Percentiles rank a stretch among this genome's conserved stretches.
phyloP scores from a whole-genome alignment of 768 basidiomycete genomes.

The Kwoniella europaea region DNA sequence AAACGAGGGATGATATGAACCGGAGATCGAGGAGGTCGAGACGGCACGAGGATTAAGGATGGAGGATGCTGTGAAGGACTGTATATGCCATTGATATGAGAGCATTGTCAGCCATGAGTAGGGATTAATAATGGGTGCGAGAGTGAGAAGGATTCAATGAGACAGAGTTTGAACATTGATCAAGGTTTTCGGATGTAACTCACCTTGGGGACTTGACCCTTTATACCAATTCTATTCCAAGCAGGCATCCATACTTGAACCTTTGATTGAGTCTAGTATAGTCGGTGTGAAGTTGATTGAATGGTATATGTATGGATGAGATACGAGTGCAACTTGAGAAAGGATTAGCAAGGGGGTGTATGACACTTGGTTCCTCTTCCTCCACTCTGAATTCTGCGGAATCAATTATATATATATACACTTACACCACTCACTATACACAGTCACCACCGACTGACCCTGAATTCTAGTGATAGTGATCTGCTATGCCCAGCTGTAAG shows the following conservation, averaged over 20 bases:
- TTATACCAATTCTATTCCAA: background rate
- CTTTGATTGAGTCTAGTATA: background rate
- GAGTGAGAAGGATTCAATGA: background rate
- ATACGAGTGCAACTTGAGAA: background rate
- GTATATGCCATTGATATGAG: too few species aligned
- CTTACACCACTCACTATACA: too few species aligned
- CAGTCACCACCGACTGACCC: too few species aligned
- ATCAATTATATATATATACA: background rate
- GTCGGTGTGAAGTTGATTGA: background rate
- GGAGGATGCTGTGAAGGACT: background rate
- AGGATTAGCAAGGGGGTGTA: background rate
- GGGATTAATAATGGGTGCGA: background rate
- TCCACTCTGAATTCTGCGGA: background rate
- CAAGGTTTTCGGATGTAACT: conserved; percentile 6
- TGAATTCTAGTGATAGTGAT: too few species aligned
- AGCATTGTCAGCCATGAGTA: too few species aligned
- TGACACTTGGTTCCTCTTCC: background rate
- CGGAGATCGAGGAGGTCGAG: background rate
- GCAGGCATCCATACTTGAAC: background rate
- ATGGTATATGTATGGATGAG: background rate
- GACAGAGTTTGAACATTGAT: background rate
- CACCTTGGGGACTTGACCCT: background rate
- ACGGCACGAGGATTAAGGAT: background rate
- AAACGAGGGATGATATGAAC: background rate
- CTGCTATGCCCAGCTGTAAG: too few species aligned